Conservation (phyloP, 768 basidiomycete species). For the Clathrus columnatus region DNA sequence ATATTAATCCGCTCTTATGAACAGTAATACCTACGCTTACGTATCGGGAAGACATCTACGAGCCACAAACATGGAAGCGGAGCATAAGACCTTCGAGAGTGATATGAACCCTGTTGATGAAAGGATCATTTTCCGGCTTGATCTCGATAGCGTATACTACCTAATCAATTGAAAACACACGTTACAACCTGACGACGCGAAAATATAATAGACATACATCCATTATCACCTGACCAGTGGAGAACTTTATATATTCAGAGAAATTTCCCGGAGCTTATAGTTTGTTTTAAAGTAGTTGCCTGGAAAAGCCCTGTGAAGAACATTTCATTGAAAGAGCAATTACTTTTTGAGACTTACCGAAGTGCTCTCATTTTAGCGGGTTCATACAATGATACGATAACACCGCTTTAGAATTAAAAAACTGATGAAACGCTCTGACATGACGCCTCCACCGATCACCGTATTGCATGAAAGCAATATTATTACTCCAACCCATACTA, state of each 20-base stretch:
- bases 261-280: conserved; percentile 30
- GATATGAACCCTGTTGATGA: conserved; percentile 32
- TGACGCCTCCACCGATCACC: conserved; percentile 30
- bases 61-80: conserved; percentile 22
- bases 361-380: conserved; percentile 28
- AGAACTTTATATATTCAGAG: conserved; percentile 30
- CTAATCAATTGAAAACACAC: conserved; percentile 31
- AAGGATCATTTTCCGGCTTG: conserved; percentile 30
- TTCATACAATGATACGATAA: conserved; percentile 21
- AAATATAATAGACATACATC: not conserved
- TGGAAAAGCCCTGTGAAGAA: not conserved
- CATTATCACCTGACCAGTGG: not conserved
- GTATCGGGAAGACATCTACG: conserved; percentile 13
- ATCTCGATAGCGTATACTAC: conserved; percentile 34
- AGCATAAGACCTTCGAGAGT: conserved; percentile 29
- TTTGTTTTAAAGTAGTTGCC: conserved; percentile 29
- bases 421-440: conserved; percentile 30
- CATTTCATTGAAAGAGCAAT: not conserved
- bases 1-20: no score
- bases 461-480: conserved; percentile 34
- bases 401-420: conserved; percentile 25
- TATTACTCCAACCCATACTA: conserved; percentile 42
- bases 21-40: conserved; percentile 1
- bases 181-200: conserved; percentile 16
- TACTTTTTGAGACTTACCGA: conserved; percentile 5